Conservation (phyloP, 1,284 basidiomycete species). For the Fomes fomentarius region DNA sequence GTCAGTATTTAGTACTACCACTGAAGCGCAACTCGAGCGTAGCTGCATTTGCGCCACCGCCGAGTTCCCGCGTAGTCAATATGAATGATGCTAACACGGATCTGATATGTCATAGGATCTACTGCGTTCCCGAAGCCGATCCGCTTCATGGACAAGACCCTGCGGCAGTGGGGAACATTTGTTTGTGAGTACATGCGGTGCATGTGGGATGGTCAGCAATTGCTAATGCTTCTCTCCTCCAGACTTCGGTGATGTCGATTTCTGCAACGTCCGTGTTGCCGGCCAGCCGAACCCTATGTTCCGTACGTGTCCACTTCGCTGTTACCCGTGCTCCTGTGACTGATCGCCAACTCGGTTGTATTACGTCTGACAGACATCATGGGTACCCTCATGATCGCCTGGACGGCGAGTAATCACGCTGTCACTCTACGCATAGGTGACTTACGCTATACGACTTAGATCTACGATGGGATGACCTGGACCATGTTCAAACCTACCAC, state of each 20-base stretch:
- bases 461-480: conserved; percentile 12
- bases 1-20: conserved; percentile 5
- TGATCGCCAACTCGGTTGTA: too few relatives aligned
- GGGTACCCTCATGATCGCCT: conserved; percentile 17
- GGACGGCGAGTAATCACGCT: conserved; percentile 11
- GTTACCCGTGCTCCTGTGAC: too few relatives aligned
- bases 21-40: background rate
- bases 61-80: background rate
- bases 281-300: too few relatives aligned
- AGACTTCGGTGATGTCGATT: background rate
- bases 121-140: background rate
- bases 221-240: background rate
- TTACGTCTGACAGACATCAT: conserved; percentile 18
- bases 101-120: background rate
- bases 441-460: background rate
- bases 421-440: too few relatives aligned
- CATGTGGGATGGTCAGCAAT: background rate
- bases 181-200: too few relatives aligned
- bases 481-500: conserved; percentile 19
- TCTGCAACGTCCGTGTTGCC: too few relatives aligned
- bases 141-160: too few relatives aligned
- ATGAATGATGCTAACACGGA: background rate
- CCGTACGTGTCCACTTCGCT: too few relatives aligned
- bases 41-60: too few relatives aligned
- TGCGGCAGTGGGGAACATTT: too few relatives aligned